Evolutionary conservation across 208 protist species (phyloP), one percentile per base, ranked within the genome.

Genomic region (Tetramitus jugosus): DNA sequence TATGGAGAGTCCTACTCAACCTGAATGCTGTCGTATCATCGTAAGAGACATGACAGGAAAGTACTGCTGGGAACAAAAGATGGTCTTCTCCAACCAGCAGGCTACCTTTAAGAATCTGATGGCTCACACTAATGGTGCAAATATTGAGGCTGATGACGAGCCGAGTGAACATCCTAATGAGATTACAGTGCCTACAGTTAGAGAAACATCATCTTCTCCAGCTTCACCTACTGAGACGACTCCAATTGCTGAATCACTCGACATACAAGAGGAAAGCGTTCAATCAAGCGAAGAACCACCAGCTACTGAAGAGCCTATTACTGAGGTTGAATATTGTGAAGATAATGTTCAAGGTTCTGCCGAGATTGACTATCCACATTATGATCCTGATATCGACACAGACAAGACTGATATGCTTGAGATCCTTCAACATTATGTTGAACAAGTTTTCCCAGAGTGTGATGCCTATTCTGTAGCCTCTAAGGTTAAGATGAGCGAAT

Each of bases 391-490:
- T 49, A 71, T 71, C 33, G 64, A 71, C 49, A 71, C 64, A 7
- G 64, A 71, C 29, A 71, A 71, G n/a, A 71, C 64, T 29, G 64
- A 71, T 33, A 71, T 71, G 64, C n/a, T 71, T n/a, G 64, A 71
- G 33, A n/a, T 71, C 1, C 35, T 71, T 35, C 64, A 71, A 71
- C 35, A 71, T n/a, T 71, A 71, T 46, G 64, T 71, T 42, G 39
- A 4, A 35, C 35, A 71, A 42, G 39, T 71, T n/a, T 71, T 71
- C 39, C 64, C 64, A 71, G 64, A 71, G 14, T 71, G 39, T 71
- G 13, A 8, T 0, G 64, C 39, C 10, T 69, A 43, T n/a, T 26
- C 17, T 43, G 20, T 14, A 69, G 6, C 26, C 20, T 26, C 37
- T 7, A n/a, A 45, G 7, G 43, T 26, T 42, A n/a, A 17, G 7